These are phyloP conservation scores for Melampsora americana DNA, from an alignment of 1,284 basidiomycete species.

Conservation along the genomic window DNA sequence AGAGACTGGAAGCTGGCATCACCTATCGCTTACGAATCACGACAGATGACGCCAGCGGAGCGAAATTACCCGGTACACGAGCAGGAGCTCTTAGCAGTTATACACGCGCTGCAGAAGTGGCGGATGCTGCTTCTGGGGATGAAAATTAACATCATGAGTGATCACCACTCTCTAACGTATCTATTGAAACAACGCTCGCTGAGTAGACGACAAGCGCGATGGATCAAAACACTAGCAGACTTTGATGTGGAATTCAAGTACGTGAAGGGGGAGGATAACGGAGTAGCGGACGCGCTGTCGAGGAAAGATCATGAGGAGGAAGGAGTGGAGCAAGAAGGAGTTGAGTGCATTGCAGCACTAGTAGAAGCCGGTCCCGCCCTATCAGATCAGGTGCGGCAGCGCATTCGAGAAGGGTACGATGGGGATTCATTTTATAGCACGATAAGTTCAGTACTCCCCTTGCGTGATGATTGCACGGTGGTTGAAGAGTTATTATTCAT, in stretches of 20 bases:
- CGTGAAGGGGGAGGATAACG: background rate
- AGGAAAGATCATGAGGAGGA: background rate
- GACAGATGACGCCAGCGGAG: background rate
- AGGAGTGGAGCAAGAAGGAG: too few species aligned
- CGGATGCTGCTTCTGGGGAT: background rate
- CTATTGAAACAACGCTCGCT: background rate
- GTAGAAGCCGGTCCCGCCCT: too few species aligned
- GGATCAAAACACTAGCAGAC: background rate
- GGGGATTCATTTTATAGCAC: background rate
- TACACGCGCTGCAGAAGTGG: slow-evolving; percentile 3
- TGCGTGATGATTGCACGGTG: background rate
- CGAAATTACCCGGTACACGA: slow-evolving; percentile 6
- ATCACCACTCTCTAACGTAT: background rate
- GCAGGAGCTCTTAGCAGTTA: background rate
- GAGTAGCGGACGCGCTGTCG: background rate
- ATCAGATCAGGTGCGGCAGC: too few species aligned
- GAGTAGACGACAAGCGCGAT: background rate
- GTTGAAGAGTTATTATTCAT: background rate
- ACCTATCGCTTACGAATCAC: slow-evolving; percentile 2
- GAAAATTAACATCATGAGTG: too few species aligned
- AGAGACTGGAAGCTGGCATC: background rate
- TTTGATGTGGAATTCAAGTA: slow-evolving; percentile 12
- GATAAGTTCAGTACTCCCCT: background rate
- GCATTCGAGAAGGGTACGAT: background rate
- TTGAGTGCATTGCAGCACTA: too few species aligned